A percentile compares a stretch with the other conserved stretches of the same genome.
Evolutionary conservation across 441 rosid genomes (phyloP).

Genomic region (Adansonia grandidieri): DNA sequence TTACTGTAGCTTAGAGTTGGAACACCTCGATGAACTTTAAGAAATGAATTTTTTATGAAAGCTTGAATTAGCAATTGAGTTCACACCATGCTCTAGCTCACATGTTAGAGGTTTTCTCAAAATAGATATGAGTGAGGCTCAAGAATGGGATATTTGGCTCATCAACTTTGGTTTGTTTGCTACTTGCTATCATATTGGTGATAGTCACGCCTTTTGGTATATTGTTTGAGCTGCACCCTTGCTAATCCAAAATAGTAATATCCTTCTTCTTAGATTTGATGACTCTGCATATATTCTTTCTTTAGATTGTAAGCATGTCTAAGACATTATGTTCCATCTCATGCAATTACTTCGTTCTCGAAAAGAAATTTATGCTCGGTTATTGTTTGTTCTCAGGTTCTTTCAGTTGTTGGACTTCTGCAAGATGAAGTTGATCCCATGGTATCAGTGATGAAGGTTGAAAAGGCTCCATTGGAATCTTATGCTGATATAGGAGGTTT

Average conservation of each 20-base stretch:
- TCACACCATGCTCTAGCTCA: neutral
- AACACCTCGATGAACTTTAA: neutral
- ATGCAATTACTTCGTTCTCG: neutral
- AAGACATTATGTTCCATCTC: neutral
- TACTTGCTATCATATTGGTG: neutral
- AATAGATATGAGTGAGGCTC: neutral
- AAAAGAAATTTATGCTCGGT: neutral
- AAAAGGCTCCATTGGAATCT: slow-evolving; percentile 96
- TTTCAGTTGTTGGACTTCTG: slow-evolving; percentile 93
- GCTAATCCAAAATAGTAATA: neutral
- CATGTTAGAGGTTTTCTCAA: neutral
- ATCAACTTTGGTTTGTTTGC: neutral
- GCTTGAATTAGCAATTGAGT: neutral
- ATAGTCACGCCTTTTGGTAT: neutral
- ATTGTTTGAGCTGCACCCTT: too few species aligned
- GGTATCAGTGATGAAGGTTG: slow-evolving; percentile 99
- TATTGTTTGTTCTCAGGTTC: slow-evolving; percentile 48
- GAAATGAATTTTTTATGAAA: neutral
- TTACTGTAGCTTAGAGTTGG: neutral
- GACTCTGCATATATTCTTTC: neutral
- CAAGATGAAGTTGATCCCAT: slow-evolving; percentile 99
- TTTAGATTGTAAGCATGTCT: neutral
- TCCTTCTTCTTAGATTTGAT: neutral
- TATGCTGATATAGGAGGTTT: slow-evolving; percentile 97
- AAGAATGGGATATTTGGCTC: neutral